Base-by-base conservation (phyloP, 1,284 basidiomycete genomes). In the Irpex rosettiformis region DNA sequence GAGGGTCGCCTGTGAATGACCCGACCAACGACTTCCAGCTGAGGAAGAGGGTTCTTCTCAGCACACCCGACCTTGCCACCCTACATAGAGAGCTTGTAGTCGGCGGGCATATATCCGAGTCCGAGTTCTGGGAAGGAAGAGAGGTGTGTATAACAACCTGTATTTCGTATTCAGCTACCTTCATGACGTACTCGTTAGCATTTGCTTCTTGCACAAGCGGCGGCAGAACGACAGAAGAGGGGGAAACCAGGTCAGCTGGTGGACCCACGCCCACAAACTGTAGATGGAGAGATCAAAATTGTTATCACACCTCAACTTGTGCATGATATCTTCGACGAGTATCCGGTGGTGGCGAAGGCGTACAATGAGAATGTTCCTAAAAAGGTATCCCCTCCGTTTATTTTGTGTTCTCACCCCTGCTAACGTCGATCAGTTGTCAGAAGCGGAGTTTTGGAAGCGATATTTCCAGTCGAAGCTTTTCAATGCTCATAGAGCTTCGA, bases 381-480 rank as follows among this genome's bases (percentile, higher is more conserved):
- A 58, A 89, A 91, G 75, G 93, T 90, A 73, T 33, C 25, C 58
- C 37, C 58, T 48, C 62, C 52, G 58, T 54, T 57, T 45, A 37
- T 37, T 37, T 37, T 16, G 33, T 37, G 11, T 37, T 37, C 33
- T 37, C 33, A 37, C 33, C 33, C 11, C 27, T 27, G 25, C 48
- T 51, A 16, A 51, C 13, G 27, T 13, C 49, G 30, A 51, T 22
- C 68, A 96, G 91, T 80, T 98, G 48, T 85, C 86, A 28, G 94
- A 98, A 72, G 87, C 84, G 58, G 88, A 94, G 62, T 99, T 99
- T 70, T 99, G 97, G 97, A 89, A 85, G 64, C 85, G 96, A 37
- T 99, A 98, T 76, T 98, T 99, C 71, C 89, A 93, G 66, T 96
- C 93, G 8, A 94, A 91, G 67, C 79, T 99, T 7, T 98, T 97